These are phyloP conservation scores for Pyrenophora graminea DNA, from an alignment of 2,329 filamentous ascomycete species.

Conservation along the genomic window DNA sequence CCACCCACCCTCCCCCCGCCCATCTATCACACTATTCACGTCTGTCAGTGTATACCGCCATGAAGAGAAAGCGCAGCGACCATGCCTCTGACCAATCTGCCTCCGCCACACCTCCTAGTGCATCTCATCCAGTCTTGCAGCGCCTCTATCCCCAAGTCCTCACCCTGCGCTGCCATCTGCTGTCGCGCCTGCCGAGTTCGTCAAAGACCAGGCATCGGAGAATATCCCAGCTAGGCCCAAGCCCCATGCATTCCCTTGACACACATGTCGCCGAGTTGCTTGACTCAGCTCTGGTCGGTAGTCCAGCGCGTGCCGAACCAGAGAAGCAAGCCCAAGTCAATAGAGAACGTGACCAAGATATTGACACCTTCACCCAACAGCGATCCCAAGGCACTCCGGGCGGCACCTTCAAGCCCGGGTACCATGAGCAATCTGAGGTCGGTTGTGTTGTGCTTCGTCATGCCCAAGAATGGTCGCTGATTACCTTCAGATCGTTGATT, in stretches of 20 bases:
- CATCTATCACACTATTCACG: not conserved
- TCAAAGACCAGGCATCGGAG: conserved; percentile 61
- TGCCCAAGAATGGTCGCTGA: conserved; percentile 15
- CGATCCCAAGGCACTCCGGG: conserved; percentile 39
- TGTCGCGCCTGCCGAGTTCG: conserved; percentile 66
- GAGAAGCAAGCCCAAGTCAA: conserved; percentile 55
- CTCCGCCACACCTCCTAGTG: conserved; percentile 34
- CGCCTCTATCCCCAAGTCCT: conserved; percentile 69
- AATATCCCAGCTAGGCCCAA: conserved; percentile 46
- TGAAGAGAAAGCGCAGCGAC: conserved; percentile 37
- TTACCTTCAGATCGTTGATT: conserved; percentile 52
- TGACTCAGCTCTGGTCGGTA: conserved; percentile 70
- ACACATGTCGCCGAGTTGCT: conserved; percentile 61
- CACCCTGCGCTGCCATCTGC: conserved; percentile 71
- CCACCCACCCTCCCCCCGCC: not conserved
- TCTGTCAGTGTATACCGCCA: not conserved
- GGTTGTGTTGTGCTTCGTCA: conserved; percentile 19
- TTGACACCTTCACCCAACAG: conserved; percentile 53
- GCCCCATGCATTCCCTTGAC: conserved; percentile 48
- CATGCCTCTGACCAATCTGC: conserved; percentile 38
- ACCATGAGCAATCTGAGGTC: conserved; percentile 51
- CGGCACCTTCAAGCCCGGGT: conserved; percentile 37
- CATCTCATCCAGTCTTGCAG: conserved; percentile 66
- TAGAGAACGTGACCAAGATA: conserved; percentile 42
- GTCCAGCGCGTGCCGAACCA: conserved; percentile 41